Percentiles rank a stretch among this genome's conserved stretches.
Evolutionary conservation across 129 eudicot species (phyloP).

Genomic region (Flaveria linearis): DNA sequence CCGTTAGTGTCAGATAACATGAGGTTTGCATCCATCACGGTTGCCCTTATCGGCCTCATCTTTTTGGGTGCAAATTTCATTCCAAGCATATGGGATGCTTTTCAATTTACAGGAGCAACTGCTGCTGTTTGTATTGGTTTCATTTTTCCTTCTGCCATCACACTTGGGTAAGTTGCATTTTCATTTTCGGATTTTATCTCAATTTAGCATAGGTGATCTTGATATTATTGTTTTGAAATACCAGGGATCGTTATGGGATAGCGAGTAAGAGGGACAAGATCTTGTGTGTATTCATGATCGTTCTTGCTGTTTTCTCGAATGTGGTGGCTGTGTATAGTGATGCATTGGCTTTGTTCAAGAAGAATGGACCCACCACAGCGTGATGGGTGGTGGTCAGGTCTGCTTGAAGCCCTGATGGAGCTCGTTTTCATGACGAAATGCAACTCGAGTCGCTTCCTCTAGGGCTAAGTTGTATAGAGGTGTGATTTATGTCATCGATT

Average conservation of each 20-base stretch:
- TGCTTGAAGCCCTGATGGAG: conserved; percentile 24
- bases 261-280: conserved; percentile 77
- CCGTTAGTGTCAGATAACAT: conserved; percentile 57
- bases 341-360: conserved; percentile 81
- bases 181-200: not conserved
- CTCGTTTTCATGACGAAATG: too few species aligned
- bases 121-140: conserved; percentile 84
- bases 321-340: conserved; percentile 85
- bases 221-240: conserved; percentile 22
- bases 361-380: conserved; percentile 44
- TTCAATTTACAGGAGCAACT: conserved; percentile 90
- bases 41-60: conserved; percentile 57
- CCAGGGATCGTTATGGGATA: conserved; percentile 82
- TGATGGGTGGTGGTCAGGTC: conserved; percentile 26
- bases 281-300: conserved; percentile 68
- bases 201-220: not conserved
- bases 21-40: conserved; percentile 64
- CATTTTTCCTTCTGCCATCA: conserved; percentile 81
- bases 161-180: conserved; percentile 60
- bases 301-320: conserved; percentile 90
- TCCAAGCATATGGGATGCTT: conserved; percentile 93
- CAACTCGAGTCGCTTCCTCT: conserved; percentile 9
- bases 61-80: conserved; percentile 82
- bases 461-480: conserved; percentile 37
- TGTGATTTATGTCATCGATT: conserved; percentile 34